Evolutionary conservation across 2,329 filamentous ascomycete genomes (phyloP), one percentile per base, ranked within the genome.

Genomic region (Epichloe sibirici): DNA sequence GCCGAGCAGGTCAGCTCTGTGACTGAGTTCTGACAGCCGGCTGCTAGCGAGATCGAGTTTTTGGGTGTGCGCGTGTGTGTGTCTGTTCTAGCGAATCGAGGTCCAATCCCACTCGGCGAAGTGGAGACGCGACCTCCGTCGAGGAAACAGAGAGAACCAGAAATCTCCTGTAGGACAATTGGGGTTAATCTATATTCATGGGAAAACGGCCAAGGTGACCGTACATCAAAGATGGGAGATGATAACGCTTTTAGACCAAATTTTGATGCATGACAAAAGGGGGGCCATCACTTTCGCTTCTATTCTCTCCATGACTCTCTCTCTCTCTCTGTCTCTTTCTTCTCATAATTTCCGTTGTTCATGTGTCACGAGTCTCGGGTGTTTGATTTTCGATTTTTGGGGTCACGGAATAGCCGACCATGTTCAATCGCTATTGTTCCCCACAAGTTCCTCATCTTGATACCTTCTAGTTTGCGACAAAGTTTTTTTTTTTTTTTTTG

Each of bases 201-300:
- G 51, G 45, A 58, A 62, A 62, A 58, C 54, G 58, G 55, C 61
- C 61, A 60, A 57, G 61, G 59, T 65, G 64, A 65, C 64, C 65
- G 65, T 64, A 66, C 63, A 65, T 63, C 62, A 61, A 60, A 61
- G 59, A 59, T 63, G 62, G 65, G 62, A 47, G 39, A 55, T 40
- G 43, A 66, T 63, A 58, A 63, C 62, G 49, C 42, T 60, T 70
- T 70, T 72, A 73, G 73, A 75, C 69, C 69, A 72, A 63, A 68
- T 71, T 69, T 71, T 67, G 66, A 65, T 74, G 72, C 73, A 76
- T 74, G 71, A 72, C 50, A 68, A 68, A 66, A 71, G 67, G 73
- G 73, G 69, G 70, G 69, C 71, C 70, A 59, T 57, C 61, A 62
- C 59, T 64, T 57, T 64, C 71, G 71, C 69, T 68, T 50, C 39